Base-by-base conservation (phyloP, 768 basidiomycete genomes). In the Termitomyces bulborhizus region DNA sequence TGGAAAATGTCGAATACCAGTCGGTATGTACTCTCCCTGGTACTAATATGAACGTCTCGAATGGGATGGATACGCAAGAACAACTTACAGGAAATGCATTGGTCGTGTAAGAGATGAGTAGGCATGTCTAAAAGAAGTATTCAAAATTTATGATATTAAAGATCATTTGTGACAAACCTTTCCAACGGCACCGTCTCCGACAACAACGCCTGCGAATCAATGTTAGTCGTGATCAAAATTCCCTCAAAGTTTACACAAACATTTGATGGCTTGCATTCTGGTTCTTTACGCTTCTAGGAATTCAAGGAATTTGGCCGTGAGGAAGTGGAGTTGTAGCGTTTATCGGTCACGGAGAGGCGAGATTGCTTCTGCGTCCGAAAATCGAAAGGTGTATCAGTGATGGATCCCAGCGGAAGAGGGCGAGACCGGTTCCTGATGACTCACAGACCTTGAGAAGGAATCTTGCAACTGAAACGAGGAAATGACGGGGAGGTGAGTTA, bases 91-190 rank as follows among this genome's bases (percentile, higher is more conserved):
- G 93, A 72, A 95, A 96, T 41, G 95, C 92, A 75, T 96, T 95
- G 62, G 97, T 99, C 62, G 97, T 99, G 77, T 99, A 99, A 51
- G 96, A 98, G 69, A 99, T 99, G 66, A 99, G 82, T 57, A 99
- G 85, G 73, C 97, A 99, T 53, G 97, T 98, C 97, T 98, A 66
- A 32, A 47, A 55, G 55, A 52, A 51, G 55, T 61, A 61, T 68
- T 67, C 59, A 62, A 55, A 42, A 48, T 32, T 48, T 43, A 43
- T 44, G 50, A 56, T 57, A 50, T 54, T 46, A 50, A 56, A 56
- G 36, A 46, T 39, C 42, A 47, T 39, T 54, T 50, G 50, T 55
- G 49, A 72, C 83, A 66, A 64, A 86, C 93, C 90, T 97, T 98
- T 70, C 95, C 95, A 64, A 97, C 95, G 56, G 95, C 95, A 83